phyloP scores from a whole-genome alignment of 164 flowering plant species.

The Macadamia integrifolia region DNA sequence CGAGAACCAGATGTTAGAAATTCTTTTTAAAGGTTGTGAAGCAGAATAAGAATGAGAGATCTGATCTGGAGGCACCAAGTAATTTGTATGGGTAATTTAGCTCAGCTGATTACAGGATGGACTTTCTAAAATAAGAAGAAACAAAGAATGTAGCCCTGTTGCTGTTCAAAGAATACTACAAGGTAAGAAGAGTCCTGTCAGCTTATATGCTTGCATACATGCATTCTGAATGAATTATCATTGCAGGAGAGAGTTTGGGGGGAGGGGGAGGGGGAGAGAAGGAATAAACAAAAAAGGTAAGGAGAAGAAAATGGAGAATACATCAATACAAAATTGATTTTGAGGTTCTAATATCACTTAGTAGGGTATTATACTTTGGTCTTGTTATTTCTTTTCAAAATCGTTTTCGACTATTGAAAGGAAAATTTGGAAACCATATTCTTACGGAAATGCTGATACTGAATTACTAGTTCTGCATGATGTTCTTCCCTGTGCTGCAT shows the following conservation, averaged over 20 bases:
- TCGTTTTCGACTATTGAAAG: no score
- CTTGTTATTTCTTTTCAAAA: no score
- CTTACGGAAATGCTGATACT: no score
- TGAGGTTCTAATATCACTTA: no score
- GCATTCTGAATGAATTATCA: neutral
- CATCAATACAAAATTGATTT: neutral
- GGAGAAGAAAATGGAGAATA: neutral
- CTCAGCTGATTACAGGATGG: neutral
- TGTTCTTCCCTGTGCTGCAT: no score
- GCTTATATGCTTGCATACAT: neutral
- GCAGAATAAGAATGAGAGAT: neutral
- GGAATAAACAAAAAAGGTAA: no score
- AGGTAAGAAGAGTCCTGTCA: constrained; percentile 4
- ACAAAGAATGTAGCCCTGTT: constrained; percentile 1
- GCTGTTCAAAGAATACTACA: neutral
- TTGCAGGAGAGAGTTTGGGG: neutral
- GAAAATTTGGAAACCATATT: no score
- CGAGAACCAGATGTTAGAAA: constrained; percentile 10
- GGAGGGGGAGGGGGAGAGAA: neutral
- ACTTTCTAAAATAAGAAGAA: constrained; percentile 7
- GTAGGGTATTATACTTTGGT: no score
- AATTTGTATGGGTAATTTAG: neutral
- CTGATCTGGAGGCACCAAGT: neutral
- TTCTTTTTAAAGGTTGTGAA: constrained; percentile 2
- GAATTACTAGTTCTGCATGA: no score